Conservation (phyloP, 1,284 basidiomycete genomes). For the Sphagnurus paluster region DNA sequence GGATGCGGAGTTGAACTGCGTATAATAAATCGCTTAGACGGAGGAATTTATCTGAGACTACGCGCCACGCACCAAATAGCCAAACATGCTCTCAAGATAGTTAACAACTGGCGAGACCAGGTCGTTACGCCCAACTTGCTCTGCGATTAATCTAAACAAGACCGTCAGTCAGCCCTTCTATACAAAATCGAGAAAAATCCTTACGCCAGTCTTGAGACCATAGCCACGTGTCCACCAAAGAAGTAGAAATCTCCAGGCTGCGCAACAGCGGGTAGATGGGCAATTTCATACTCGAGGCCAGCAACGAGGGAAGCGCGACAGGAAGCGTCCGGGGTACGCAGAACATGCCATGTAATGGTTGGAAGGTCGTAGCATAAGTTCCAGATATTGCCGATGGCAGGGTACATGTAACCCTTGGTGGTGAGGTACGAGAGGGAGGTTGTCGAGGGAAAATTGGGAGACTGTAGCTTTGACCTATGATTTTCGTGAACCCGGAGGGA, state of each 20-base stretch:
- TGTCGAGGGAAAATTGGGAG: constrained; percentile 25
- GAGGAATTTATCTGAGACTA: too few species aligned
- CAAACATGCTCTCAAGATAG: constrained; percentile 24
- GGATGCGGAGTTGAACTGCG: constrained; percentile 25
- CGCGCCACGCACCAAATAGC: constrained; percentile 20
- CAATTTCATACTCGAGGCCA: constrained; percentile 34
- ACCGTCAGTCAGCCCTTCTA: constrained; percentile 1
- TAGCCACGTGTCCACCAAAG: constrained; percentile 30
- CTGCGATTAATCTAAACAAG: constrained; percentile 31
- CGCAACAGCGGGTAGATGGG: constrained; percentile 25
- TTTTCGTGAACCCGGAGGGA: not conserved
- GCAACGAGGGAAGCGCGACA: constrained; percentile 27
- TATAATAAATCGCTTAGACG: not conserved
- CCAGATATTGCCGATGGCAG: constrained; percentile 31
- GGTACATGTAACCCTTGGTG: constrained; percentile 36
- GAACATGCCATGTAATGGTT: constrained; percentile 32
- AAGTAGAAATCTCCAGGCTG: constrained; percentile 33
- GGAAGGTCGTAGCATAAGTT: constrained; percentile 29
- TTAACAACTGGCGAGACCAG: constrained; percentile 27
- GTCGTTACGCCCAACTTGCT: constrained; percentile 30
- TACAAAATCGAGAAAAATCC: constrained; percentile 6
- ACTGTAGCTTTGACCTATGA: constrained; percentile 21
- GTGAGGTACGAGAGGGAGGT: constrained; percentile 31
- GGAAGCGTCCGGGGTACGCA: constrained; percentile 30
- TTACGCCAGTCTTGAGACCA: constrained; percentile 30